Percentiles rank a stretch among this genome's conserved stretches.
Evolutionary conservation across 257 asterid species (phyloP).

Genomic region (Nicotiana attenuata): DNA sequence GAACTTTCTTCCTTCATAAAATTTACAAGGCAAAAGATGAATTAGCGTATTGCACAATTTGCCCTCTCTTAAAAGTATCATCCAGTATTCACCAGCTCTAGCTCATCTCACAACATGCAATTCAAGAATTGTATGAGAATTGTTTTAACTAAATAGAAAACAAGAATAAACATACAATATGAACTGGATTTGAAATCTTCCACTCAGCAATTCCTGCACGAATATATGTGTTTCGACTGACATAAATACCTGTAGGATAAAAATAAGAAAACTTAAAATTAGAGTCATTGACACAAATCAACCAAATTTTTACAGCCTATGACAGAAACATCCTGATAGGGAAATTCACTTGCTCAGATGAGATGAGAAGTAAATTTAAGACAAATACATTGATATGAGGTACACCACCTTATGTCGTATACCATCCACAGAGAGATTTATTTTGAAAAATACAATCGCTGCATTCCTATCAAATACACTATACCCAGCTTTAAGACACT

Average conservation of each 20-base stretch:
- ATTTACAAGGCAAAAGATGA: conserved; percentile 2
- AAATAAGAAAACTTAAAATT: neutral
- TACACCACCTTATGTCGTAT: neutral
- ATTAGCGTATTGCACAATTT: neutral
- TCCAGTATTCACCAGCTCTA: neutral
- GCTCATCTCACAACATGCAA: neutral
- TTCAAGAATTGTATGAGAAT: neutral
- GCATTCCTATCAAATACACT: neutral
- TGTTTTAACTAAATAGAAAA: neutral
- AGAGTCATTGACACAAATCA: neutral
- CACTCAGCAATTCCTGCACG: conserved; percentile 93
- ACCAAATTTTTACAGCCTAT: neutral
- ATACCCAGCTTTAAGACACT: neutral
- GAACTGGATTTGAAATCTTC: conserved; percentile 89
- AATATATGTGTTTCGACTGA: conserved; percentile 91
- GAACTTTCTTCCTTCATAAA: neutral
- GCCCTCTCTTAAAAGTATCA: neutral
- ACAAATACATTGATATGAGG: neutral
- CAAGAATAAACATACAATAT: conserved; percentile 57
- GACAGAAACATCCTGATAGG: neutral
- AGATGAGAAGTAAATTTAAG: neutral
- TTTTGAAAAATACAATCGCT: neutral
- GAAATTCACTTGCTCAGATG: neutral
- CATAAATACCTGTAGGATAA: conserved; percentile 61
- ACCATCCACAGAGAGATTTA: neutral